Base-by-base conservation (phyloP, 2,329 filamentous ascomycete genomes). In the Biscogniauxia mediterranea region DNA sequence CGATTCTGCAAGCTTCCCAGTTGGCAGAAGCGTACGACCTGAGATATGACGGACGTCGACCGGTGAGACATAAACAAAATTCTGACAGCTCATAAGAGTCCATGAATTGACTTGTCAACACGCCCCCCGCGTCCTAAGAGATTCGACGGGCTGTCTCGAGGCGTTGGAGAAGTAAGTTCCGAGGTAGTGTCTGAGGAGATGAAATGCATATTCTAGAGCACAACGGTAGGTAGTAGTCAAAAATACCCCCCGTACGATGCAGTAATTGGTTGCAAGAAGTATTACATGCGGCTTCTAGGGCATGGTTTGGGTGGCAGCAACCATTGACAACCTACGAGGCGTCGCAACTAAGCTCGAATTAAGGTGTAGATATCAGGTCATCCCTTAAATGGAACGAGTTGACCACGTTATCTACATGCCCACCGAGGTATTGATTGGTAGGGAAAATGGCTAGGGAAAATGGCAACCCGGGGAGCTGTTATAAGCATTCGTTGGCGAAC, bases 1-100 rank as follows among this genome's bases (percentile, higher is more conserved):
- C 61, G 64, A 64, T 65, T 60, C 61, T 65, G 62, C 60, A 66
- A 49, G 53, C 59, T 59, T 58, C 62, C 62, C 49, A 42, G 52
- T 28, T 56, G 57, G 65, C 59, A 66, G 61, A 65, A 52, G 61
- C 59, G 60, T 61, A 57, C 50, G 57, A 20, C 55, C 42, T 52
- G 19, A 50, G 53, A 20, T 54, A 42, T 52, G 19, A 50, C 53
- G 38, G 46, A 61, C 38, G 26, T n/a, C 57, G 53, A 53, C 62
- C 55, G 61, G 58, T 52, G 28, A 61, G 51, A 60, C 54, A 32
- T 61, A 50, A 51, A 21, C 50, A 51, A 50, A 49, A 63, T 19
- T 42, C 54, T 50, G 58, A 15, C 52, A 56, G 26, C 51, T 57
- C 28, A n/a, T 50, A 46, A 60, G 55, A 53, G 55, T 46, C 17